A percentile compares a stretch with the other conserved stretches of the same genome.
Evolutionary conservation across 2,329 filamentous ascomycete species (phyloP).

Genomic region (Phaeomoniella chlamydospora): DNA sequence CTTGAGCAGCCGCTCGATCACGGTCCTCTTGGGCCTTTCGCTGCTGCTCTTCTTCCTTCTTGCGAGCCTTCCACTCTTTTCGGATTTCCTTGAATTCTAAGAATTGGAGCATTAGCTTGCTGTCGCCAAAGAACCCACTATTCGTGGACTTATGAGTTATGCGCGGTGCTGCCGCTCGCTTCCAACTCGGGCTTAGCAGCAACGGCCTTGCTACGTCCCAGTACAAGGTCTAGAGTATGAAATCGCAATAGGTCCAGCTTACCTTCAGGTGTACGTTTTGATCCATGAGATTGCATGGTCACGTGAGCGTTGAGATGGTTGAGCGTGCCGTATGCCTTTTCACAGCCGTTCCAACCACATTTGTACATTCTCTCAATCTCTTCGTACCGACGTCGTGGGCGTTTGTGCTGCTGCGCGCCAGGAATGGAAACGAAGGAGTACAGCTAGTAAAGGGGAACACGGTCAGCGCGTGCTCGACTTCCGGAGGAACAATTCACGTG

Average conservation of each 20-base stretch:
- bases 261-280: slow-evolving; percentile 96
- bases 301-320: slow-evolving; percentile 98
- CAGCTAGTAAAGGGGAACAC: slow-evolving; percentile 45
- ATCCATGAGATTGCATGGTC: slow-evolving; percentile 94
- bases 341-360: slow-evolving; percentile 94
- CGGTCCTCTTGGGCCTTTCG: slow-evolving; percentile 85
- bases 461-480: slow-evolving; percentile 3
- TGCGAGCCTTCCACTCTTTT: slow-evolving; percentile 97
- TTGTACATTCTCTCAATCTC: slow-evolving; percentile 99
- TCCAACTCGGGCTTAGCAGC: too few species aligned
- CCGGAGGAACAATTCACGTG: slow-evolving; percentile 9
- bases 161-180: too few species aligned
- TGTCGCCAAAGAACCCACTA: too few species aligned
- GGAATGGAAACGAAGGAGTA: slow-evolving; percentile 98
- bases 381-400: slow-evolving; percentile 83
- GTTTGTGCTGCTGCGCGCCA: slow-evolving; percentile 87
- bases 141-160: too few species aligned
- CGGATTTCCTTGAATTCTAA: slow-evolving; percentile 97
- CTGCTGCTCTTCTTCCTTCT: slow-evolving; percentile 91
- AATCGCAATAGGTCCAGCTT: too few species aligned
- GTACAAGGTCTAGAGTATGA: too few species aligned
- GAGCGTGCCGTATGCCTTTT: slow-evolving; percentile 94
- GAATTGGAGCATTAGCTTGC: neutral
- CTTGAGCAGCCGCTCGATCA: slow-evolving; percentile 49
- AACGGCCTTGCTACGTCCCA: too few species aligned